Evolutionary conservation across 345 rosid genomes (phyloP).

Genomic region (Populus euphratica): DNA sequence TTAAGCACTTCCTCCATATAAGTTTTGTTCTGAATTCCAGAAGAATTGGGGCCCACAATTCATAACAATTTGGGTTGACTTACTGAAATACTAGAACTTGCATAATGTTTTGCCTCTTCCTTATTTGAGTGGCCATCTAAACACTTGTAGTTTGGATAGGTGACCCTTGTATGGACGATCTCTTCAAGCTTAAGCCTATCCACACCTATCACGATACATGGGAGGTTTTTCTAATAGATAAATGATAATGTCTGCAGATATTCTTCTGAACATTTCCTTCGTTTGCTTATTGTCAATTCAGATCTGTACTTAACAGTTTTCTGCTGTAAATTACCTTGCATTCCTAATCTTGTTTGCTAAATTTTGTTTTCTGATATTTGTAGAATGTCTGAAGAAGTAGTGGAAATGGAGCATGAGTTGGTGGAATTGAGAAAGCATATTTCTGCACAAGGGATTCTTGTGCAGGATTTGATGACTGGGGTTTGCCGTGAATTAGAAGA

Average conservation of each 20-base stretch:
- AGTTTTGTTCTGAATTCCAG: not conserved
- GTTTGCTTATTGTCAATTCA: not conserved
- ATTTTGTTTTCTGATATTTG: conserved; percentile 18
- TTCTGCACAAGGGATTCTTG: conserved; percentile 78
- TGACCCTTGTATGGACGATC: not conserved
- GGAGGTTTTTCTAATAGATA: not conserved
- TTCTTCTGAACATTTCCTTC: not conserved
- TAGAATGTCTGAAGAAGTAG: conserved; percentile 93
- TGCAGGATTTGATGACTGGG: conserved; percentile 84
- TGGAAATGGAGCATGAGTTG: conserved; percentile 90
- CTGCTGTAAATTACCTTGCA: not conserved
- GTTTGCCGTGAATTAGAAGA: conserved; percentile 69
- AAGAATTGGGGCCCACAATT: not conserved
- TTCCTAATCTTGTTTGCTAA: not conserved
- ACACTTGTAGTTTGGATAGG: not conserved
- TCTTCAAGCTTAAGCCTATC: not conserved
- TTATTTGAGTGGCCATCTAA: not conserved
- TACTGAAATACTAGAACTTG: not conserved
- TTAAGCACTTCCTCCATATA: not conserved
- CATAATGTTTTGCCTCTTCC: not conserved
- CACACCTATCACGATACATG: not conserved
- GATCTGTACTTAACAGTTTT: not conserved
- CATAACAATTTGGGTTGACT: not conserved
- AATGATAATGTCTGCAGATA: not conserved
- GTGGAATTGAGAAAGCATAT: conserved; percentile 79